A percentile compares a stretch with the other conserved stretches of the same genome.
Evolutionary conservation across 768 basidiomycete species (phyloP).

Genomic region (Kwoniella europaea): DNA sequence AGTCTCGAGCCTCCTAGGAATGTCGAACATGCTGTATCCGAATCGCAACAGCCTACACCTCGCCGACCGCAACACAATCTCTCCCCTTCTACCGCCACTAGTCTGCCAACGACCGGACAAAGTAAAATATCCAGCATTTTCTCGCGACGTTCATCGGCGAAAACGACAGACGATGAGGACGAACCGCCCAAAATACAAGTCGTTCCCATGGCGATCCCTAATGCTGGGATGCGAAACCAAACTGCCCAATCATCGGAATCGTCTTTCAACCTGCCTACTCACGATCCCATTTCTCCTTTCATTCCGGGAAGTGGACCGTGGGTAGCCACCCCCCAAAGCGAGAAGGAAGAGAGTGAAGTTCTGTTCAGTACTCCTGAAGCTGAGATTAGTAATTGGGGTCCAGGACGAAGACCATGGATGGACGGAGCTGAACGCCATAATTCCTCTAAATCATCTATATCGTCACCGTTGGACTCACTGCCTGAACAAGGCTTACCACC

Average conservation of each 20-base stretch:
- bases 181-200: neutral
- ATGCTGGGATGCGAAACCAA: conserved; percentile 12
- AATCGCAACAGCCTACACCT: conserved; percentile 13
- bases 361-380: conserved; percentile 35
- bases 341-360: conserved; percentile 42
- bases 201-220: conserved; percentile 19
- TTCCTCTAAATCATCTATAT: conserved; percentile 33
- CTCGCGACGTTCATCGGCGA: conserved; percentile 30
- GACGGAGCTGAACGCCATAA: conserved; percentile 28
- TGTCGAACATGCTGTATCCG: neutral
- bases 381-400: conserved; percentile 36
- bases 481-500: conserved; percentile 32
- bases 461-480: conserved; percentile 29
- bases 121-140: conserved; percentile 27
- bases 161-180: conserved; percentile 6
- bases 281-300: conserved; percentile 29
- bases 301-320: conserved; percentile 18
- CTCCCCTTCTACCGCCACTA: conserved; percentile 21
- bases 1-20: neutral
- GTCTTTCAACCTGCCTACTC: conserved; percentile 34
- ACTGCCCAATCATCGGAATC: conserved; percentile 36
- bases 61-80: conserved; percentile 12
- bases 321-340: conserved; percentile 31
- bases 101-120: conserved; percentile 12
- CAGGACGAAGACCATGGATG: conserved; percentile 47